Evolutionary conservation across 257 asterid species (phyloP), one percentile per base, ranked within the genome.

Genomic region (Nicotiana paniculata): DNA sequence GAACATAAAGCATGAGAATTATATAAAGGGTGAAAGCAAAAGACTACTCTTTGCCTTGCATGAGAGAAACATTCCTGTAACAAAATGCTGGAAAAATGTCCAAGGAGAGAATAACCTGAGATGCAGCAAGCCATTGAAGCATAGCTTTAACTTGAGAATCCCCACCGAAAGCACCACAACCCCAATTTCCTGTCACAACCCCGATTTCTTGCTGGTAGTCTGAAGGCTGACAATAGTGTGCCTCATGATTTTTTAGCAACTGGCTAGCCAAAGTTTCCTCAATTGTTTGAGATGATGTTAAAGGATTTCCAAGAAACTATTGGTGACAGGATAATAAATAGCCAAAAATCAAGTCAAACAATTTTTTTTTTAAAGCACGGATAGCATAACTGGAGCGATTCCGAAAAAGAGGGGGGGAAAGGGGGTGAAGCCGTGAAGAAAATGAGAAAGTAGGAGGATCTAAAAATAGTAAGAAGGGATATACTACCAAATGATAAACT

Each of bases 91-190:
- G 82, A 64, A 79, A 58, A 18, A 30, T 7, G 39, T 79, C 82
- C 66, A 8, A 24, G 10, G 63, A 66, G 57, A 51, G 64, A 65
- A 79, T 46, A 76, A 88, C 91, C 91, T 93, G 97, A 77, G 99
- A 96, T 16, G 97, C 97, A 77, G 99, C 98, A 65, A 96, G 89
- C 99, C 98, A 96, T 81, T 96, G 99, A 65, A 93, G 83, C 35
- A 90, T 88, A 69, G 87, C 93, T 91, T 96, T 94, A 70, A 96
- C 84, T 87, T 96, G 92, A 58, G 98, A 97, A 83, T 96, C 97
- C 9, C 99, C 99, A 4, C 97, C 97, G 74, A 95, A 95, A 15
- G 97, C 98, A 77, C 99, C 98, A 85, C 99, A 95, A 8, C 99
- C 98, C 99, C 99, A 96, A 74, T 96, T 96, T 7, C 99, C 99